Base-by-base conservation (phyloP, 1,284 basidiomycete species). In the Tetrapyrgos nigripes region DNA sequence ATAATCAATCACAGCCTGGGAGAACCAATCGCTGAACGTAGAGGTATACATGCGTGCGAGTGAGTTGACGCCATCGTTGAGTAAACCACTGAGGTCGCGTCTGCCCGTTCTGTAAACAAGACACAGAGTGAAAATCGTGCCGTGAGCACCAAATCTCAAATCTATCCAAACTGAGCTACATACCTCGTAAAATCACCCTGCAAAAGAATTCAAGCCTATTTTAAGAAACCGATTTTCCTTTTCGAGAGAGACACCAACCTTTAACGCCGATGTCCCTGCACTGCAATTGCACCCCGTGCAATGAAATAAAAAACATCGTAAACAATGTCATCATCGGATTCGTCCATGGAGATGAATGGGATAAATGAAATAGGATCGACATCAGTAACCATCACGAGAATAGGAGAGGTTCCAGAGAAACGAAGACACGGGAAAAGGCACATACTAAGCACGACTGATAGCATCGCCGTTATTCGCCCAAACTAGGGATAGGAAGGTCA, bases 381-480 rank as follows among this genome's bases (percentile, higher is more conserved):
- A 37, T 46, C 47, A 29, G 24, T 50, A 51, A 54, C 14, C 13
- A 58, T 24, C 49, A 24, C 28, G 9, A 14, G 13, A 33, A 26
- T 37, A 37, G 19, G 24, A 35, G 51, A n/a, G 10, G n/a, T 31
- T 47, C 26, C 27, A 17, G 35, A 50, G 28, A 29, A 29, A 11
- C 13, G 26, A 50, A 37, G 45, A 48, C 6, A 10, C 13, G 23
- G 55, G 46, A 26, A 4, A 37, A 49, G 26, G 31, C 35, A 81
- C 89, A 71, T 69, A 93, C 91, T 98, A 97, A 58, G 88, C 87
- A 60, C 88, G 82, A 69, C 91, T 93, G 60, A 96, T 93, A 2
- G 92, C 88, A 70, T 96, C 93, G 1, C 94, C 95, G 63, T 97
- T 97, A 70, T 97, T 96, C 2, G 97, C 97, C 97, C 96, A 98